Conservation (phyloP, 2,329 filamentous ascomycete species). For the Didymella exigua region DNA sequence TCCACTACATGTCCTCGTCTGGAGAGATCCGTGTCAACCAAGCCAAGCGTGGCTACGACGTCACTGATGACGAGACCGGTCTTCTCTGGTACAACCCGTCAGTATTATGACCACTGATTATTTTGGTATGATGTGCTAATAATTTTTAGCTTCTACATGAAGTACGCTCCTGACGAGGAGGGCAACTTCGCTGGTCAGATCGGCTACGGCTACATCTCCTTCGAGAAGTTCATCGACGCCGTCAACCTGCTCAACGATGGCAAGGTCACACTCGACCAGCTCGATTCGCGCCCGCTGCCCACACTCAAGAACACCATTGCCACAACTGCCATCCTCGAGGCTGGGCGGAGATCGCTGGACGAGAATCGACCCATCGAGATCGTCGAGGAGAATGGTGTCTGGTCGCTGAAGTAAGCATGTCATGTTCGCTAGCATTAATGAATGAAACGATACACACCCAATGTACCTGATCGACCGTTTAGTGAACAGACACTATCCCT, state of each 20-base stretch:
- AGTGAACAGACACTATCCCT: slow-evolving; percentile 2
- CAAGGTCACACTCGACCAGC: slow-evolving; percentile 70
- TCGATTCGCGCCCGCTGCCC: slow-evolving; percentile 81
- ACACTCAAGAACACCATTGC: slow-evolving; percentile 89
- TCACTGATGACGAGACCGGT: slow-evolving; percentile 77
- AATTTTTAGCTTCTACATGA: slow-evolving; percentile 77
- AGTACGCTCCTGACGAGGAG: slow-evolving; percentile 90
- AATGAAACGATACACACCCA: slow-evolving; percentile 9
- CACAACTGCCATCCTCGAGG: slow-evolving; percentile 89
- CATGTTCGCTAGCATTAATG: slow-evolving; percentile 1
- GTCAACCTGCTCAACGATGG: slow-evolving; percentile 79
- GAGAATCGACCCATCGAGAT: slow-evolving; percentile 81
- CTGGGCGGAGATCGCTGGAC: slow-evolving; percentile 82
- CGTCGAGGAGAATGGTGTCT: slow-evolving; percentile 66
- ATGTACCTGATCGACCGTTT: background rate
- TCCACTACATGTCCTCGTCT: slow-evolving; percentile 85
- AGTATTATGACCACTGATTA: slow-evolving; percentile 33
- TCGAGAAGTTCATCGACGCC: slow-evolving; percentile 95
- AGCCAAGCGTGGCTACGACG: slow-evolving; percentile 91
- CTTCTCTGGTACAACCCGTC: slow-evolving; percentile 86
- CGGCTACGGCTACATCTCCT: slow-evolving; percentile 91
- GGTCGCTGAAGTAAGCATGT: slow-evolving; percentile 65
- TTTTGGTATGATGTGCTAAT: slow-evolving; percentile 11
- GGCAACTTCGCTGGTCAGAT: slow-evolving; percentile 91
- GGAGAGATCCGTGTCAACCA: slow-evolving; percentile 92